phyloP scores from a whole-genome alignment of 2,329 filamentous ascomycete species.

The Fusarium compactum region DNA sequence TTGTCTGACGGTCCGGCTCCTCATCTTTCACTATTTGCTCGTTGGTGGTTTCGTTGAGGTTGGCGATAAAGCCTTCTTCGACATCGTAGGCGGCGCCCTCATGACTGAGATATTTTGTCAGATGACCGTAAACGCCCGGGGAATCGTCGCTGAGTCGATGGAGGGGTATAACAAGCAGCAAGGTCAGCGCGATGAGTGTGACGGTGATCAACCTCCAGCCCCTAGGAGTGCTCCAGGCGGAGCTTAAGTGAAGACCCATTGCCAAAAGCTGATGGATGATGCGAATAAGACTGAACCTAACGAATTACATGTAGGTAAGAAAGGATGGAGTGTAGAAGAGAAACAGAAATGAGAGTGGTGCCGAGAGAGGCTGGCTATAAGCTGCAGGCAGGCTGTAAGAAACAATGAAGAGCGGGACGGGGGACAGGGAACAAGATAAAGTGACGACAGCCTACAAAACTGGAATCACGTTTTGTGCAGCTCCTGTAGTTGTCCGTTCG shows the following conservation, averaged over 20 bases:
- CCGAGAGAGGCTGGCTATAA: conserved; percentile 13
- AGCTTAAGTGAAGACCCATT: conserved; percentile 45
- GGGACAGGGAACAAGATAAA: conserved; percentile 22
- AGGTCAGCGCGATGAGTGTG: conserved; percentile 44
- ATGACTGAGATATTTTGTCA: conserved; percentile 49
- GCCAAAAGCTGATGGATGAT: conserved; percentile 9
- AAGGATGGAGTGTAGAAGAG: neutral
- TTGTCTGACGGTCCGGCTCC: conserved; percentile 1
- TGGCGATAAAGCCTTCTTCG: conserved; percentile 34
- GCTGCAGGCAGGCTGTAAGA: conserved; percentile 4
- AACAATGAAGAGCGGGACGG: conserved; percentile 3
- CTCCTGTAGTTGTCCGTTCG: conserved; percentile 19
- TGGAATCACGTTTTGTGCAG: conserved; percentile 33
- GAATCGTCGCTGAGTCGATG: conserved; percentile 48
- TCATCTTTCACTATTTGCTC: conserved; percentile 24
- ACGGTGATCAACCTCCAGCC: conserved; percentile 47
- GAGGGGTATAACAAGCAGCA: conserved; percentile 50
- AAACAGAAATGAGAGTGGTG: conserved; percentile 15
- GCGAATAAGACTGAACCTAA: conserved; percentile 13
- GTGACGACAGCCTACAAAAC: conserved; percentile 25
- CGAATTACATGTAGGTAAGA: conserved; percentile 8
- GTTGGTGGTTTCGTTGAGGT: conserved; percentile 52
- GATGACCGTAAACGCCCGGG: conserved; percentile 49
- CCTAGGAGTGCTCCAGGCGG: conserved; percentile 47
- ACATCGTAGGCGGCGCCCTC: conserved; percentile 53